Evolutionary conservation across 2,329 filamentous ascomycete genomes (phyloP), one percentile per base, ranked within the genome.

Genomic region (Lasiodiplodia sp.): DNA sequence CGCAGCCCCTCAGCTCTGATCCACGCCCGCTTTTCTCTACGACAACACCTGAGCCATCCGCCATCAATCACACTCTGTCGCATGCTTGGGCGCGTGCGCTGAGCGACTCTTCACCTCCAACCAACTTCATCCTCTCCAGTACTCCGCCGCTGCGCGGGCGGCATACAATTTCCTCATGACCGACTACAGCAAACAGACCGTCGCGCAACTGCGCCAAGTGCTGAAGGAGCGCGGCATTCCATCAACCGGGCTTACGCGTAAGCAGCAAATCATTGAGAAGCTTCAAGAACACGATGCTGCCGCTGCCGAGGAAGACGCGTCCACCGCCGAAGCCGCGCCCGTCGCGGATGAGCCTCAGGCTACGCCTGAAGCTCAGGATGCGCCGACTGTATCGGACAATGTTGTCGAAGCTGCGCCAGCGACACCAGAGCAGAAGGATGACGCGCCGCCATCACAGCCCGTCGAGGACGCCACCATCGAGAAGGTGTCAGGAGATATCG

Each of bases 221-320:
- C 75, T 84, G 58, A 85, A 84, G 68, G 81, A 84, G 47, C 79
- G 82, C 62, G 77, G 78, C 56, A 84, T 85, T 68, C 75, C 83
- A 1, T 77, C 78, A 28, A 82, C 82, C 0, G 82, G 83, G 28
- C 74, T 85, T 37, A 82, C 82, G 63, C 76, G 82, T 58, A 85
- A 85, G 73, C 80, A 81, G 69, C 80, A 84, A 69, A 82, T 83
- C 58, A 76, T 85, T 40, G 83, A 84, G 69, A 82, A 80, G 71
- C 75, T 85, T 10, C 74, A 80, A 67, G 79, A 73, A 40, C 68
- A 76, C 38, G 79, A 80, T 70, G 70, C 67, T 23, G n/a, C 47
- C 21, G 28, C 31, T 21, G 60, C 44, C 60, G 31, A 47, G 23
- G 60, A 64, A 38, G 60, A 64, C 60, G 60, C 60, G 60, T 52